Evolutionary conservation across 768 basidiomycete species (phyloP), one percentile per base, ranked within the genome.

Genomic region (Amanita muscaria): DNA sequence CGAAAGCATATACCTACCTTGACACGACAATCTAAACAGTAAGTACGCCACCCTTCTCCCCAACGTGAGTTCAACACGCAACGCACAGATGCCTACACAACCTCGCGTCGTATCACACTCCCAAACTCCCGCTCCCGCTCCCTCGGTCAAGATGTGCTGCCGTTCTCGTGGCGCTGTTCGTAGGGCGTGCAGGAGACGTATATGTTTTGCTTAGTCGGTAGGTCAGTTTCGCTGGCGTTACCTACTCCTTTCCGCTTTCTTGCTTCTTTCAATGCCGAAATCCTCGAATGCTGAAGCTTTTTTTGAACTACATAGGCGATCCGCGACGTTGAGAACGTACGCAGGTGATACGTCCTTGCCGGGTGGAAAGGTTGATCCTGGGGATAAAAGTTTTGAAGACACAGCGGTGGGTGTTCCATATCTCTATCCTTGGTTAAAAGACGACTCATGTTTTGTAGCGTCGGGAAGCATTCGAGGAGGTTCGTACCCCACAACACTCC

Each of bases 401-500:
- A 82, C 89, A 2, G 90, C 89, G 15, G 88, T 90, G 58, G 53
- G 79, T 67, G 14, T 16, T 7, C 24, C 27, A 14, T 34, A 9
- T 4, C 16, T 31, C 30, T 21, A n/a, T 3, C 15, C 23, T 37
- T 31, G 18, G 15, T 33, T 44, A 5, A 25, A 15, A 45, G 25
- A 1, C 25, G 34, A 29, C 27, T 34, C 21, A 11, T 6, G 29
- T 5, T 19, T 11, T 44, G 0, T 43, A 91, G 89, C 66, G 91
- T 43, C 73, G 90, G 33, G 90, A 93, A 65, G 89, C 90, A 0
- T 91, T 77, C 47, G 91, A 94, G 62, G 91, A 94, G 76, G 91
- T 89, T 44, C 5, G 59, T 47, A 10, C 27, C 27, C 6, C 6
- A 29, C 27, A 6, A 6, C 7, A 6, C 12, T 29, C 12, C 27